phyloP scores from a whole-genome alignment of 2,329 filamentous ascomycete genomes.

The Diplodia sapinea region DNA sequence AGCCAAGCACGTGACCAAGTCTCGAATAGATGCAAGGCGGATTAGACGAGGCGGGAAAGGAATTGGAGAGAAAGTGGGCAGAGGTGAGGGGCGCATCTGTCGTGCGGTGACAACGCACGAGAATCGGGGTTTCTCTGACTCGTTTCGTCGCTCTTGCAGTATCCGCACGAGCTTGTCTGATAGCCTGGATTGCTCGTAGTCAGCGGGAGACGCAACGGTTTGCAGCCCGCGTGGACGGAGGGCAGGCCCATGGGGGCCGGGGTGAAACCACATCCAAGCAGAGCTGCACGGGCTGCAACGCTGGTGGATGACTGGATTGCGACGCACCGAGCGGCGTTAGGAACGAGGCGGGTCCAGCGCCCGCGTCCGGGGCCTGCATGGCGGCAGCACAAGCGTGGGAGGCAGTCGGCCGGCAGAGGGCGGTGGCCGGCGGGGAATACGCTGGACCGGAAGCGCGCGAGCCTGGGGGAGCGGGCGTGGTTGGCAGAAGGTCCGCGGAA shows the following conservation, averaged over 20 bases:
- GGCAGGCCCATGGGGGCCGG: slow-evolving; percentile 3
- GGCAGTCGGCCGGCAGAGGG: slow-evolving; percentile 26
- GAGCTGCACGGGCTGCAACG: slow-evolving; percentile 44
- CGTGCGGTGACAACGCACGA: slow-evolving; percentile 49
- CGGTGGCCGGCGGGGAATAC: slow-evolving; percentile 24
- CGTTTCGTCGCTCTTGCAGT: slow-evolving; percentile 56
- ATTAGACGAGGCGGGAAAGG: slow-evolving; percentile 9
- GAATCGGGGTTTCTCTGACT: slow-evolving; percentile 56
- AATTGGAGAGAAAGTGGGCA: slow-evolving; percentile 19
- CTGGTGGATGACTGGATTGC: slow-evolving; percentile 47
- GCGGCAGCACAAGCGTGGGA: slow-evolving; percentile 49
- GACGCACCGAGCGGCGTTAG: slow-evolving; percentile 50
- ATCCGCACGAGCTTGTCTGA: slow-evolving; percentile 56
- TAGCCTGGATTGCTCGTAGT: slow-evolving; percentile 48
- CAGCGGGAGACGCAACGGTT: slow-evolving; percentile 31
- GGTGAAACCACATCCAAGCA: slow-evolving; percentile 42
- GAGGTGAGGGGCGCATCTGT: slow-evolving; percentile 28
- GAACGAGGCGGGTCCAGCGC: slow-evolving; percentile 34
- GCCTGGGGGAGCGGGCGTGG: slow-evolving; percentile 34
- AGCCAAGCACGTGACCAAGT: slow-evolving; percentile 22
- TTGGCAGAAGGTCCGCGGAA: slow-evolving; percentile 10
- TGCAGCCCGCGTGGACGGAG: slow-evolving; percentile 5
- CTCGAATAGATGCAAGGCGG: slow-evolving; percentile 5
- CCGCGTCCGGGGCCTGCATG: slow-evolving; percentile 48
- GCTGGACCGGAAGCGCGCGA: slow-evolving; percentile 34